Evolutionary conservation across 1,139 yeast genomes (phyloP).

Genomic region (Suhomyces bolitotheri): DNA sequence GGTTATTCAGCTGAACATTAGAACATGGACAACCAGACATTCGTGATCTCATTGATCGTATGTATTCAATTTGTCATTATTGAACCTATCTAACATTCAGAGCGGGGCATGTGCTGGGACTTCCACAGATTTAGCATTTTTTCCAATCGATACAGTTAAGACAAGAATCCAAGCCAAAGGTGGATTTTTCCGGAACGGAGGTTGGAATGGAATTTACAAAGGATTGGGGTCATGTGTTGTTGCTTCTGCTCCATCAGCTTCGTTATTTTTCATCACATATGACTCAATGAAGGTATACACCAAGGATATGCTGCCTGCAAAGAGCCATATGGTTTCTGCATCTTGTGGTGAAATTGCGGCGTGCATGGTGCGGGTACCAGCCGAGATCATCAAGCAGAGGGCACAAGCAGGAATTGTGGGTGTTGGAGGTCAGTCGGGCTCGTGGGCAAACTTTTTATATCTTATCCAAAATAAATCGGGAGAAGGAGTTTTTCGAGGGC

Average conservation of each 20-base stretch:
- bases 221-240: conserved; percentile 93
- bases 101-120: conserved; percentile 98
- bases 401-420: conserved; percentile 68
- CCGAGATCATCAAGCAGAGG: conserved; percentile 92
- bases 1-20: too few species aligned
- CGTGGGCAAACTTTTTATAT: conserved; percentile 63
- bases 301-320: conserved; percentile 41
- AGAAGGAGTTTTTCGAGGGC: conserved; percentile 74
- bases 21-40: conserved; percentile 28
- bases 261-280: conserved; percentile 85
- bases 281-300: conserved; percentile 68
- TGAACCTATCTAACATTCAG: conserved; percentile 29
- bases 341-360: conserved; percentile 91
- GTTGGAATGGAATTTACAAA: conserved; percentile 84
- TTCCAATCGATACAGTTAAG: conserved; percentile 93
- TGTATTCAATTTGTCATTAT: conserved; percentile 14
- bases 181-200: conserved; percentile 90
- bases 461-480: conserved; percentile 60
- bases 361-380: conserved; percentile 92
- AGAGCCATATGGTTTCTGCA: conserved; percentile 81
- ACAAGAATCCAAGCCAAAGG: conserved; percentile 94
- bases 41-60: conserved; percentile 31
- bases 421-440: conserved; percentile 56
- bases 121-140: conserved; percentile 88
- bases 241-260: conserved; percentile 94